Conservation (phyloP, 2,329 filamentous ascomycete species). For the Trichoderma atroviride region DNA sequence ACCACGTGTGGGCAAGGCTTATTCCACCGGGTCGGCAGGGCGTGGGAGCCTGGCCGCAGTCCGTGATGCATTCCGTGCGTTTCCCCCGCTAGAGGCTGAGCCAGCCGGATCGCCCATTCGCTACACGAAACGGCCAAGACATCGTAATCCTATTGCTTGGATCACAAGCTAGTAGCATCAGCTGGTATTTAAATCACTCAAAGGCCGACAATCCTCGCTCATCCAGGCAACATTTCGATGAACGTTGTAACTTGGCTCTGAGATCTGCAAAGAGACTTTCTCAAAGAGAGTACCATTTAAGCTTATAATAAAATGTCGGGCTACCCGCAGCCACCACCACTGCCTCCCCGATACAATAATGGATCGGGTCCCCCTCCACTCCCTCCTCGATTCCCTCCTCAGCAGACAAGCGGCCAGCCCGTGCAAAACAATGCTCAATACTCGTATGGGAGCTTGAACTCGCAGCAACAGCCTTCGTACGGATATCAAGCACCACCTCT, state of each 20-base stretch:
- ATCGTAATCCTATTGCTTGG: not conserved
- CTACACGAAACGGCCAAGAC: not conserved
- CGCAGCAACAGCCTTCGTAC: conserved; percentile 1
- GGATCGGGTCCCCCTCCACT: not conserved
- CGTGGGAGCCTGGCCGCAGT: conserved; percentile 22
- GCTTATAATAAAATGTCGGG: conserved; percentile 7
- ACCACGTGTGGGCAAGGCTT: conserved; percentile 15
- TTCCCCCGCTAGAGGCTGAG: conserved; percentile 18
- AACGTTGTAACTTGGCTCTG: not conserved
- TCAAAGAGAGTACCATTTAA: not conserved
- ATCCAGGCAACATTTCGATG: not conserved
- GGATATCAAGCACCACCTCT: not conserved
- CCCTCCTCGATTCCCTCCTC: not conserved
- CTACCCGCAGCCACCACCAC: conserved; percentile 15
- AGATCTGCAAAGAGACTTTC: not conserved
- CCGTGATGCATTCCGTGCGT: conserved; percentile 3
- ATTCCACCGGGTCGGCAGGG: not conserved
- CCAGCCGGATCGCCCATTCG: conserved; percentile 12
- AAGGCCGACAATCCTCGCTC: not conserved
- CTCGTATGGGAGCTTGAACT: not conserved
- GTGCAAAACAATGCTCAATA: not conserved
- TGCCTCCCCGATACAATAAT: conserved; percentile 16
- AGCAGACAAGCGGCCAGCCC: not conserved
- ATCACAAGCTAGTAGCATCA: not conserved
- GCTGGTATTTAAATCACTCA: conserved; percentile 14